Percentiles rank a stretch among this genome's conserved stretches.
These are phyloP conservation scores for Lentinula raphanica DNA, from an alignment of 768 basidiomycete species.

Conservation along the genomic window DNA sequence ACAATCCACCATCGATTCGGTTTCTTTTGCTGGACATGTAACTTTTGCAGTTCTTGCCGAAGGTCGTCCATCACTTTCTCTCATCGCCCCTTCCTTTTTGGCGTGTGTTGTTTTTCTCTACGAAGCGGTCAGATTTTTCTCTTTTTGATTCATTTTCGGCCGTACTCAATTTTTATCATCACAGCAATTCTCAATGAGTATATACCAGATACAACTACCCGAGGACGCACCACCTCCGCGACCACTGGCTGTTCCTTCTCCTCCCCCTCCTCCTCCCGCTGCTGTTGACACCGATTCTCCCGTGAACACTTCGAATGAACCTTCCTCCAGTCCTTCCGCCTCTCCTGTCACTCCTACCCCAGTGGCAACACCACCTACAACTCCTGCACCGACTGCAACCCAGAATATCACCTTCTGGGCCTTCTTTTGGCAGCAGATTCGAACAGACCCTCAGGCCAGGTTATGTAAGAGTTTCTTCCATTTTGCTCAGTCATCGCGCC, in stretches of 20 bases:
- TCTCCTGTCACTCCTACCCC: slow-evolving; percentile 6
- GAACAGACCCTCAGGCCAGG: slow-evolving; percentile 66
- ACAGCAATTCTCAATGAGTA: slow-evolving; percentile 85
- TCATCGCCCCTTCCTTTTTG: slow-evolving; percentile 81
- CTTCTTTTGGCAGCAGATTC: slow-evolving; percentile 53
- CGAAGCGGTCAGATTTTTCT: slow-evolving; percentile 57
- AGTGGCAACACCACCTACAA: background rate
- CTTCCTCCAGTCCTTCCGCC: background rate
- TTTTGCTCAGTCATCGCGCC: background rate
- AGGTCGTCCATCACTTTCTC: slow-evolving; percentile 72
- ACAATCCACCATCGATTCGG: slow-evolving; percentile 75
- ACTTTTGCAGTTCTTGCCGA: slow-evolving; percentile 85
- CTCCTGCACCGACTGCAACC: slow-evolving; percentile 7
- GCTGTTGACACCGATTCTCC: background rate
- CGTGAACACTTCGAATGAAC: background rate
- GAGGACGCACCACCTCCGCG: slow-evolving; percentile 43
- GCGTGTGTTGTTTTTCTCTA: slow-evolving; percentile 76
- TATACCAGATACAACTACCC: slow-evolving; percentile 80
- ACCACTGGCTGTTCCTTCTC: slow-evolving; percentile 20
- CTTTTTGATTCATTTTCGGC: background rate
- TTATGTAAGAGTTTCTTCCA: slow-evolving; percentile 45
- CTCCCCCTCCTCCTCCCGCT: slow-evolving; percentile 14
- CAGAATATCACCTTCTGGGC: slow-evolving; percentile 30
- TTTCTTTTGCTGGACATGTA: slow-evolving; percentile 84
- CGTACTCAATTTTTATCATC: slow-evolving; percentile 1